phyloP scores from a whole-genome alignment of 495 filamentous ascomycete genomes.

The Elaphomyces granulatus region DNA sequence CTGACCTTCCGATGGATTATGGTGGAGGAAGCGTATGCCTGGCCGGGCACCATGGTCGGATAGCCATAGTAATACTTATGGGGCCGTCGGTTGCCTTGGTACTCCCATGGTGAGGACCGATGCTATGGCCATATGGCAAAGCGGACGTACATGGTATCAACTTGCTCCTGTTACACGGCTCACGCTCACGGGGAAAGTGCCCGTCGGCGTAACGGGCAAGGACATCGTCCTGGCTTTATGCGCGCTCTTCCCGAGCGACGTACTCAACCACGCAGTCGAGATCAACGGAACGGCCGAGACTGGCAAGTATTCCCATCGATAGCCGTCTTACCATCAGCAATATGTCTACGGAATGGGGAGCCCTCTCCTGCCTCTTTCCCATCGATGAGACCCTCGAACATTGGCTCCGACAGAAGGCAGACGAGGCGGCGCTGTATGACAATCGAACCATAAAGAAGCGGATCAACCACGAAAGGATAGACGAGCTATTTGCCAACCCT shows the following conservation, averaged over 20 bases:
- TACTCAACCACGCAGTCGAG: conserved; percentile 86
- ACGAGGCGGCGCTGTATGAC: conserved; percentile 40
- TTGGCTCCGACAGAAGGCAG: conserved; percentile 70
- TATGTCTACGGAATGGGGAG: conserved; percentile 96
- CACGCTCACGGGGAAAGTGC: conserved; percentile 59
- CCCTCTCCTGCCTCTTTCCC: conserved; percentile 57
- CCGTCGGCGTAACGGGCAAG: conserved; percentile 78
- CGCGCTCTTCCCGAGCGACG: conserved; percentile 74
- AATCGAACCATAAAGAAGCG: conserved; percentile 18
- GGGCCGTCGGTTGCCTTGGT: conserved; percentile 67
- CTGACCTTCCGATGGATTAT: too few relatives aligned
- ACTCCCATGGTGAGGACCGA: conserved; percentile 81
- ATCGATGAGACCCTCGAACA: conserved; percentile 55
- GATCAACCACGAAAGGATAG: conserved; percentile 47
- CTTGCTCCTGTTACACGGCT: conserved; percentile 74
- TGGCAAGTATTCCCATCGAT: conserved; percentile 54
- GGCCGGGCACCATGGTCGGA: conserved; percentile 79
- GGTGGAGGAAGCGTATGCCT: conserved; percentile 63
- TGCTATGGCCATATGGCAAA: conserved; percentile 77
- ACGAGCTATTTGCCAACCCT: conserved; percentile 52
- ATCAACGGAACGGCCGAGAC: conserved; percentile 73
- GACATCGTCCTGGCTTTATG: conserved; percentile 89
- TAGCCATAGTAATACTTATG: conserved; percentile 80
- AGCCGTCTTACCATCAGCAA: conserved; percentile 76
- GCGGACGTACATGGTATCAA: conserved; percentile 76